Evolutionary conservation across 768 basidiomycete genomes (phyloP).

Genomic region (Gautieria morchelliformis): DNA sequence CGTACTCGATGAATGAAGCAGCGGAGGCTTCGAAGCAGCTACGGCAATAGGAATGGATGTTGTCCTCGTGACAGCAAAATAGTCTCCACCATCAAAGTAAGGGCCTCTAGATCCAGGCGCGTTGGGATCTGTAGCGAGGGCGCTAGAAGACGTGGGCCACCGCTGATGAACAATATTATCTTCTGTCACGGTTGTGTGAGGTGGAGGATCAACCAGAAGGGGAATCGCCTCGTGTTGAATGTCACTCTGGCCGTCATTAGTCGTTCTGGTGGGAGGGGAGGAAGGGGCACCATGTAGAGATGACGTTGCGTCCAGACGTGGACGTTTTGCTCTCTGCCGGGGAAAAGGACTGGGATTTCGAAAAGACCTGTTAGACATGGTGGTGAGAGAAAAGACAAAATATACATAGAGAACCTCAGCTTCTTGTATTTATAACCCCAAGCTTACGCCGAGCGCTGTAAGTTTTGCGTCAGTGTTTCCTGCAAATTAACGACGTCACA

Average conservation of each 20-base stretch:
- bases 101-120: neutral
- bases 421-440: neutral
- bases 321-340: neutral
- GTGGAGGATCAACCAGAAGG: neutral
- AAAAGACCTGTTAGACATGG: constrained; percentile 1
- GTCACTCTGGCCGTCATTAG: neutral
- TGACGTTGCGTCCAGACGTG: constrained; percentile 1
- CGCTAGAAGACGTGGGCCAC: constrained; percentile 1
- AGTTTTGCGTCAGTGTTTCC: neutral
- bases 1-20: neutral
- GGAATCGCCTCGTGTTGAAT: neutral
- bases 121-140: neutral
- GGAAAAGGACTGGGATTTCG: neutral
- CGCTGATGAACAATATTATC: neutral
- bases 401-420: neutral
- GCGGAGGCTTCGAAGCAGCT: neutral
- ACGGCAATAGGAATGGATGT: neutral
- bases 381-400: neutral
- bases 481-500: neutral
- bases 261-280: neutral
- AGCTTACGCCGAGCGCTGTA: neutral
- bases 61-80: neutral
- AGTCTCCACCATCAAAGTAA: neutral
- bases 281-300: neutral
- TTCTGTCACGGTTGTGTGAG: neutral